Percentiles rank a stretch among this genome's conserved stretches.
These are phyloP conservation scores for Amphibolis antarctica DNA, from an alignment of 106 monocot species.

Conservation along the genomic window DNA sequence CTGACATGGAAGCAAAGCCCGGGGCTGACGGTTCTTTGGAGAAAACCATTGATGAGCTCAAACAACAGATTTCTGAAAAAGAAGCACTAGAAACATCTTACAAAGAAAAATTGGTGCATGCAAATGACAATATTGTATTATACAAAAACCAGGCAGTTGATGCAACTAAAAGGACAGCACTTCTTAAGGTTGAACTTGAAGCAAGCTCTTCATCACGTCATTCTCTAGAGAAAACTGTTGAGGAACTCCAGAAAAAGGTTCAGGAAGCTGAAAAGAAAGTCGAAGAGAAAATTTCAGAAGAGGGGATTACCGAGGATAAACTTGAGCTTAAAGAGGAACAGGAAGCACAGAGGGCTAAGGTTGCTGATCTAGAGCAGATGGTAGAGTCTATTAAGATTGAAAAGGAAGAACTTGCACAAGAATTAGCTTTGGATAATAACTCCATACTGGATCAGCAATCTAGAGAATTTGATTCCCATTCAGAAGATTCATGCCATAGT, in stretches of 20 bases:
- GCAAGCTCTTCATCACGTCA: background rate
- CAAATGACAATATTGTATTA: background rate
- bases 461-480: conserved; percentile 39
- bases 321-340: conserved; percentile 44
- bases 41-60: too few relatives aligned
- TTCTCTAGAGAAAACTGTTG: conserved; percentile 1
- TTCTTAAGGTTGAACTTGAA: background rate
- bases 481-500: conserved; percentile 28
- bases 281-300: conserved; percentile 33
- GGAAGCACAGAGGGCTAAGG: conserved; percentile 26
- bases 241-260: conserved; percentile 13
- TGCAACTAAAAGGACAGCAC: background rate
- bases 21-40: too few relatives aligned
- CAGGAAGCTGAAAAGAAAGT: conserved; percentile 28
- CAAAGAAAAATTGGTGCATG: background rate
- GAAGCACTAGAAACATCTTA: conserved; percentile 23
- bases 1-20: conserved; percentile 15
- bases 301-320: conserved; percentile 37
- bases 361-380: conserved; percentile 38
- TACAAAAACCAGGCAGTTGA: background rate
- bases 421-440: conserved; percentile 30
- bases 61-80: too few relatives aligned
- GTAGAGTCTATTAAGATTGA: conserved; percentile 31
- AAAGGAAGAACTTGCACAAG: conserved; percentile 31
- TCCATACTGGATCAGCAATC: conserved; percentile 39